Evolutionary conservation across 108 stramenopile genomes (phyloP), one percentile per base, ranked within the genome.

Genomic region (Cylindrotheca fusiformis): DNA sequence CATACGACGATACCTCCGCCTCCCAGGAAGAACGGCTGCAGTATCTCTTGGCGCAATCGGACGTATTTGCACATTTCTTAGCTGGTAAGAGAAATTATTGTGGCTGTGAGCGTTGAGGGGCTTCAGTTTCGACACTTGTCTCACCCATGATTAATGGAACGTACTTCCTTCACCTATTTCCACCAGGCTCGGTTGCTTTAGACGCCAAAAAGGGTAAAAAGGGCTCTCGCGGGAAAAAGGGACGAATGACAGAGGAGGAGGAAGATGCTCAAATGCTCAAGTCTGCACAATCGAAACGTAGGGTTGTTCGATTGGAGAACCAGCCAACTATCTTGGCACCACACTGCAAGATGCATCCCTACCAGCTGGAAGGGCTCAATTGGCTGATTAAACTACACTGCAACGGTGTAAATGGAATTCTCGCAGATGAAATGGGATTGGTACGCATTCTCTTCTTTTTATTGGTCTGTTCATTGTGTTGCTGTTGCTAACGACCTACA

Each of bases 321-420:
- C 99, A 99, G 76, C 99, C 99, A n/a, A 60, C 67, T 30, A 69
- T 69, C 59, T 65, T 97, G 45, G 81, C 88, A 18, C 26, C 41
- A 12, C 72, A 84, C 45, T 95, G 96, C 57, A 93, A 83, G 29
- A 97, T 99, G 97, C 95, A 98, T 54, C 72, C 72, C 21, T 99
- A 99, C 74, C 99, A 99, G 75, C 72, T 99, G 27, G 99, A 98
- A 79, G 99, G 99, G 29, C 78, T 99, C 60, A 99, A 98, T 74
- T 99, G 99, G 99, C 69, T 99, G 70, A 96, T 99, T 78, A 96
- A 96, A 62, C 85, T 98, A 36, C 95, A 99, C 74, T 97, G 98
- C 76, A 95, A 96, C 56, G 96, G 96, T 33, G 95, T 99, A 62
- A 99, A 97, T 79, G 97, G 98, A 4, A 98, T 99, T 66, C 74